These are phyloP conservation scores for Colletotrichum sp. DNA, from an alignment of 2,329 filamentous ascomycete species.

Conservation along the genomic window DNA sequence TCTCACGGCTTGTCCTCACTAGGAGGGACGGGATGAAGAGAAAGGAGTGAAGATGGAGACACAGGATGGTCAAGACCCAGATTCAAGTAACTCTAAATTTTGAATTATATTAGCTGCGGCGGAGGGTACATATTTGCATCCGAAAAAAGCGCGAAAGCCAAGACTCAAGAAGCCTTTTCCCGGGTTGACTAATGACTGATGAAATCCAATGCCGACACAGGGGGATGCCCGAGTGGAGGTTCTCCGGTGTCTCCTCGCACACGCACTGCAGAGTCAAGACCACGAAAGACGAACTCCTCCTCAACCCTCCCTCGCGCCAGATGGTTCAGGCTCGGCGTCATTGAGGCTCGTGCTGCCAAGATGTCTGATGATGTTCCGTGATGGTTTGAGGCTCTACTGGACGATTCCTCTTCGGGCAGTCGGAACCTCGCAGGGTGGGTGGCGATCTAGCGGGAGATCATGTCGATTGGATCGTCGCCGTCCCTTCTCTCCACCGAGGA, in stretches of 20 bases:
- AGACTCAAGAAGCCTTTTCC: background rate
- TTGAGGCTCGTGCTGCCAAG: slow-evolving; percentile 7
- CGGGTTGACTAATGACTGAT: background rate
- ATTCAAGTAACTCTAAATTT: slow-evolving; percentile 13
- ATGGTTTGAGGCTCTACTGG: slow-evolving; percentile 17
- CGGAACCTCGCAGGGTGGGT: background rate
- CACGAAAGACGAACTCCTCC: background rate
- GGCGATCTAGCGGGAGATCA: slow-evolving; percentile 17
- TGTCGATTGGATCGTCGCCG: slow-evolving; percentile 17
- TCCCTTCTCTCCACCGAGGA: background rate
- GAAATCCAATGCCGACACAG: background rate
- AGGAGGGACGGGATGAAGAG: background rate
- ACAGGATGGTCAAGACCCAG: background rate
- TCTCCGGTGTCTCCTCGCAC: background rate
- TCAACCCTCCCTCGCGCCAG: background rate
- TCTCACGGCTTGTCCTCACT: slow-evolving; percentile 11
- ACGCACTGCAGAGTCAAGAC: background rate
- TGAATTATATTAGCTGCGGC: slow-evolving; percentile 10
- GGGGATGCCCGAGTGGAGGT: background rate
- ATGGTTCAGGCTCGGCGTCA: background rate
- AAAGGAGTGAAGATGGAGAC: background rate
- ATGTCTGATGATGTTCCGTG: slow-evolving; percentile 20
- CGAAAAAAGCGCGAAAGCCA: background rate
- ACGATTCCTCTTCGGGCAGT: slow-evolving; percentile 11
- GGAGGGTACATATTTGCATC: background rate